Conservation (phyloP, 2,329 filamentous ascomycete genomes). For the Sarocladium kiliense region DNA sequence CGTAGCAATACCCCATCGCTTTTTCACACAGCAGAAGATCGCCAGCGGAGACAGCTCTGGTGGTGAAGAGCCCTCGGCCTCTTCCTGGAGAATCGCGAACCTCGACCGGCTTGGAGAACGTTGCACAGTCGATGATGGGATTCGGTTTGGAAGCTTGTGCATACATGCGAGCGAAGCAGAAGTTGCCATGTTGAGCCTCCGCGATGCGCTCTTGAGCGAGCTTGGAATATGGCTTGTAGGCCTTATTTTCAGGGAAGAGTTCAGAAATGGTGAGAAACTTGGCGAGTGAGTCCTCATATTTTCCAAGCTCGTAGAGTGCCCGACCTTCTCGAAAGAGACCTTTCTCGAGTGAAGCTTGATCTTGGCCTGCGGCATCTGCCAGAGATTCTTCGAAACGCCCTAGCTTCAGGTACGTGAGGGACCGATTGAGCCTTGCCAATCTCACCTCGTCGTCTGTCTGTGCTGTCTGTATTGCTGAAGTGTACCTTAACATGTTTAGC, state of each 20-base stretch:
- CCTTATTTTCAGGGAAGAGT: conserved; percentile 26
- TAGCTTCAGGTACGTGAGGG: conserved; percentile 26
- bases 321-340: conserved; percentile 36
- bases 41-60: conserved; percentile 38
- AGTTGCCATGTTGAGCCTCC: conserved; percentile 35
- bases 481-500: too few species aligned
- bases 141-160: conserved; percentile 25
- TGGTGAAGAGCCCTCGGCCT: conserved; percentile 48
- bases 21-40: conserved; percentile 53
- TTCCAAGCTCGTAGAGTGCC: conserved; percentile 36
- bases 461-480: conserved; percentile 25
- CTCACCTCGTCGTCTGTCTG: conserved; percentile 29
- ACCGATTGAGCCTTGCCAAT: conserved; percentile 30
- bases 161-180: conserved; percentile 24
- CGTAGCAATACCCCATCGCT: conserved; percentile 39
- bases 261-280: conserved; percentile 26
- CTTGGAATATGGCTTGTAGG: too few species aligned
- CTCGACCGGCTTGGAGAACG: conserved; percentile 35
- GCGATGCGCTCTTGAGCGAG: conserved; percentile 22
- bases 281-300: conserved; percentile 30
- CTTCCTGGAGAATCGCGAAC: conserved; percentile 32
- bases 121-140: conserved; percentile 42
- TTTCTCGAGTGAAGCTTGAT: conserved; percentile 26
- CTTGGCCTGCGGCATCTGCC: conserved; percentile 17
- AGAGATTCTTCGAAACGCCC: conserved; percentile 24